Evolutionary conservation across 129 eudicot species (phyloP), one percentile per base, ranked within the genome.

Genomic region (Centella asiatica): DNA sequence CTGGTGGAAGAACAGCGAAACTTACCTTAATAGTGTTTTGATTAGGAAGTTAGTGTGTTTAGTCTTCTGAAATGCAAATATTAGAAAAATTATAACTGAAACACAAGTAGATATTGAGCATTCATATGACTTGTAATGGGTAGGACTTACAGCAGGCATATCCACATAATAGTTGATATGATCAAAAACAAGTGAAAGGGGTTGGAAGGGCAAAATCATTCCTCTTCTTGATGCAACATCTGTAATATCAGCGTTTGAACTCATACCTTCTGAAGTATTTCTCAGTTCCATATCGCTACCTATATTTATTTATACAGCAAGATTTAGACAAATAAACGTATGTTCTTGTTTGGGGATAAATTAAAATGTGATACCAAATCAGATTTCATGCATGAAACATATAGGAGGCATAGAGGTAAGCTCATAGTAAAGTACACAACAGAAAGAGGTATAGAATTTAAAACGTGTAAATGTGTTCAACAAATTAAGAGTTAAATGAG

Each of bases 171-270:
- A 90, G 59, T 86, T 86, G 68, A 90, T 75, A 67, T 81, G 95
- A 57, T 83, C 72, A 59, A 90, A 86, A 57, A 85, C 89, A 60
- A 90, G 77, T 7, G 97, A 83, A 62, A 86, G 48, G 7, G 93
- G 95, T 64, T 76, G 77, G 77, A 86, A 90, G 26, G 97, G 97
- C 47, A 90, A 76, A 68, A 86, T 84, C 93, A 83, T 86, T 77
- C 95, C 89, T 72, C 62, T 81, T 69, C 40, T 81, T 37, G 31
- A 60, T 57, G 57, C 73, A 70, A 32, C 46, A 39, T 45, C 67
- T 7, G 24, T 26, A 4, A 18, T 7, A 55, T 26, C 66, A 57
- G 17, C 25, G 17, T 15, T 72, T 62, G 67, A 40, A 14, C 42
- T 66, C 64, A 28, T 51, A 51, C 33, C 33, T 24, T 56, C 67